A percentile compares a stretch with the other conserved stretches of the same genome.
phyloP scores from a whole-genome alignment of 2,329 filamentous ascomycete species.

The Sporothrix brasiliensis region DNA sequence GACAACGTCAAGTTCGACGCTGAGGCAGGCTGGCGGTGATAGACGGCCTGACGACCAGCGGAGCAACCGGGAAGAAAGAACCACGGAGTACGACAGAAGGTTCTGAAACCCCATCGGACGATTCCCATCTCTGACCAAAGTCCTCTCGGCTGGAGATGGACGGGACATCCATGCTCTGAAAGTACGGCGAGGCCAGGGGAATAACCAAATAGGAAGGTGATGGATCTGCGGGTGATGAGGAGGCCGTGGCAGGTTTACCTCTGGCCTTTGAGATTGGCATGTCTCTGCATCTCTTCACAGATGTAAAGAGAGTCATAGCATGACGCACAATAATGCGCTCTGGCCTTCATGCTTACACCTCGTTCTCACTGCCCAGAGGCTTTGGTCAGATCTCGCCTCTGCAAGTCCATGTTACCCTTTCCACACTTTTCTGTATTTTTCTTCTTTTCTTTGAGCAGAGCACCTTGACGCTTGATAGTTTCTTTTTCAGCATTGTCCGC shows the following conservation, averaged over 20 bases:
- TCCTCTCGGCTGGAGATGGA: slow-evolving; percentile 5
- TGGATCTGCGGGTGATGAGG: neutral
- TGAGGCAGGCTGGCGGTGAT: slow-evolving; percentile 2
- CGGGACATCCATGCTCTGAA: slow-evolving; percentile 1
- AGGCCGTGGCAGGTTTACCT: neutral
- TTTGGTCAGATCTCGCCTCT: neutral
- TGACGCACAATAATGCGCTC: neutral
- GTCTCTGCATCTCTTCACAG: neutral
- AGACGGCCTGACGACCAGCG: neutral
- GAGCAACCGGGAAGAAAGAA: neutral
- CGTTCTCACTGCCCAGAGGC: neutral
- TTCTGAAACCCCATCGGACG: slow-evolving; percentile 18
- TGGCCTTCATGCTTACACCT: neutral
- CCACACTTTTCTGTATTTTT: neutral
- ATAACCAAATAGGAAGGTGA: neutral
- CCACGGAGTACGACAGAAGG: slow-evolving; percentile 1
- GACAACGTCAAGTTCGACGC: neutral
- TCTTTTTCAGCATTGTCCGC: slow-evolving; percentile 17
- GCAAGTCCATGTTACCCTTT: neutral
- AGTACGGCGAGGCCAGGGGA: slow-evolving; percentile 10
- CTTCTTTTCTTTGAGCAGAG: neutral
- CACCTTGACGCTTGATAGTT: neutral
- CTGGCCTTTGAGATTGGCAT: neutral
- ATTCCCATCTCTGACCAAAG: slow-evolving; percentile 22
- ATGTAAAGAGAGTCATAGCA: neutral